Evolutionary conservation across 768 basidiomycete genomes (phyloP), one percentile per base, ranked within the genome.

Genomic region (Stropharia rugosoannulata): DNA sequence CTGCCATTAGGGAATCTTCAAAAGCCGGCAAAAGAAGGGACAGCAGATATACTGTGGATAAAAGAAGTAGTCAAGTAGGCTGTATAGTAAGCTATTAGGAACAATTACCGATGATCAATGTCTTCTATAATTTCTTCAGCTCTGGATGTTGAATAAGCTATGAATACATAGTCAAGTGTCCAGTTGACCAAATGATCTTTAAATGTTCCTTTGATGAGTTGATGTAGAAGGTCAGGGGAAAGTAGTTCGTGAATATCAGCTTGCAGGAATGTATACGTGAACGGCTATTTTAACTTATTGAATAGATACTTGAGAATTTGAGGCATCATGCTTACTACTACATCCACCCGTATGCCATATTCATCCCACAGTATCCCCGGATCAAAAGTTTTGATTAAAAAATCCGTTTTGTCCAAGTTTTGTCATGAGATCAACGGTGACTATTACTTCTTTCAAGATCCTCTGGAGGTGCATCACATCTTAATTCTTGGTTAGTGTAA

Each of bases 171-270:
- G 35, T 2, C 6, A 8, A 12, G 56, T 67, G 53, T 13, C n/a
- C 2, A 79, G 57, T 40, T 73, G 75, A 76, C 74, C 3, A 78
- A 61, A 47, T 76, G 76, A 45, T 76, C 76, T 52, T 76, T 78
- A 64, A 76, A 78, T 1, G 60, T 66, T 9, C 75, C 73, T 55
- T 76, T 76, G 60, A 76, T 74, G 3, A 78, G 29, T 58, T 76
- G 75, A 58, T 78, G 75, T 0, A 75, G 61, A 1, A 75, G 62
- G 55, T 75, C 71, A 1, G 72, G 70, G 4, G 70, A 29, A 1
- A 75, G 45, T 1, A 73, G 61, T 43, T 70, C 63, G 52, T 74
- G 66, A 25, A 75, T 74, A 48, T 75, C 67, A 0, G 71, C 71
- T 7, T 64, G 59, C 0, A 68, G 73, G 52, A 73, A 72, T 18